Percentiles rank a stretch among this genome's conserved stretches.
Evolutionary conservation across 768 basidiomycete species (phyloP).

Genomic region (Mycena filopes): DNA sequence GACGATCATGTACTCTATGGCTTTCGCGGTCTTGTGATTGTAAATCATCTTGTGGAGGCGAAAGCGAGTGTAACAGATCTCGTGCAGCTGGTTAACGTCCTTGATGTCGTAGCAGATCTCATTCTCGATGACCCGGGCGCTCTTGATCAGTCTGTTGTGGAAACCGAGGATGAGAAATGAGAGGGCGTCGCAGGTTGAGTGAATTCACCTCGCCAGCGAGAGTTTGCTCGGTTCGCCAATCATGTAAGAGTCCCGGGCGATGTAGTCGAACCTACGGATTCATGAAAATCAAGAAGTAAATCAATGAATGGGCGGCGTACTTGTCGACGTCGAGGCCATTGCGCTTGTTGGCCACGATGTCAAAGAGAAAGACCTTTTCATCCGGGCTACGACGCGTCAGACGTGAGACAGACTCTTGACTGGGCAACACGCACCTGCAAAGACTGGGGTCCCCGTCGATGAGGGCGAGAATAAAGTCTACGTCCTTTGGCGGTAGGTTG

Average conservation of each 20-base stretch:
- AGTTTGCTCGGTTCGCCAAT: slow-evolving; percentile 71
- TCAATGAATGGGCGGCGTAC: slow-evolving; percentile 47
- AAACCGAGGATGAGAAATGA: neutral
- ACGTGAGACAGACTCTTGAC: slow-evolving; percentile 20
- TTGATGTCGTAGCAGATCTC: slow-evolving; percentile 88
- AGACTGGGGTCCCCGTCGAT: slow-evolving; percentile 69
- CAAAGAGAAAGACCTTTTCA: slow-evolving; percentile 82
- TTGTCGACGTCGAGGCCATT: slow-evolving; percentile 92
- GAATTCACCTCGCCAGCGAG: slow-evolving; percentile 57
- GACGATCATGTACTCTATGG: slow-evolving; percentile 88
- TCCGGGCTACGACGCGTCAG: slow-evolving; percentile 40
- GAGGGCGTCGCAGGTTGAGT: neutral
- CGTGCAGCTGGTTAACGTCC: slow-evolving; percentile 79
- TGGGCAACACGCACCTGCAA: slow-evolving; percentile 53
- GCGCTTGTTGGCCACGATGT: slow-evolving; percentile 84
- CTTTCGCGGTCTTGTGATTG: slow-evolving; percentile 82
- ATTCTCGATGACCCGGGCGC: slow-evolving; percentile 77
- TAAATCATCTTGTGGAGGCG: slow-evolving; percentile 88
- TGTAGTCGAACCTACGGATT: slow-evolving; percentile 85
- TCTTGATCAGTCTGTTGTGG: slow-evolving; percentile 77
- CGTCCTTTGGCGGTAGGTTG: slow-evolving; percentile 58
- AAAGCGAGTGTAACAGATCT: slow-evolving; percentile 79
- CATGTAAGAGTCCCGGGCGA: slow-evolving; percentile 77
- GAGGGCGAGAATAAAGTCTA: slow-evolving; percentile 77
- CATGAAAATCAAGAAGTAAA: slow-evolving; percentile 5